Base-by-base conservation (phyloP, 768 basidiomycete genomes). In the Pleurotus ostreatus region DNA sequence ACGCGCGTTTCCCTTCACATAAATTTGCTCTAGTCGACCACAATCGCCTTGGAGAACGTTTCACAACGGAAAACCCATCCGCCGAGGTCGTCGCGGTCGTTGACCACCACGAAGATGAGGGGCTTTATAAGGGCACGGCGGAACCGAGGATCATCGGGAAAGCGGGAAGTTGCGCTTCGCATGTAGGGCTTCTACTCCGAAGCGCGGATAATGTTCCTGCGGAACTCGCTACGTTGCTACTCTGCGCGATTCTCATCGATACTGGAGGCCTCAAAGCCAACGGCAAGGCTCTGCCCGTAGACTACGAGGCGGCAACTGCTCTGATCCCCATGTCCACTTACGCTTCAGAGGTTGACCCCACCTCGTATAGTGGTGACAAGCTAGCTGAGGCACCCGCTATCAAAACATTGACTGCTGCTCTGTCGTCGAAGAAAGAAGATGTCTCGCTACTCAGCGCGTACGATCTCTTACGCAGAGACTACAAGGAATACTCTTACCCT, bases 51-150 rank as follows among this genome's bases (percentile, higher is more conserved):
- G 71, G 68, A 23, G 62, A 72, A 1, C 63, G 64, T 38, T 88
- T 82, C 65, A 60, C 70, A 2, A 39, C 58, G 2, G 66, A 71
- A 40, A 77, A 75, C 59, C 69, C 75, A 0, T 65, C 68, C 37
- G 71, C 75, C 0, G 69, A 71, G n/a, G 92, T 98, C 8, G 75
- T 81, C 0, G 86, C 88, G 2, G 76, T 98, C 53, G 73, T 98
- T 23, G 97, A 99, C 68, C 96, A 99, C 65, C 94, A 98, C 65
- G 84, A 78, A 13, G 96, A 99, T 68, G 95, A 98, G 64, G 76
- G 78, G 0, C 68, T 77, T 1, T 81, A 97, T 68, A 69, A 67
- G 4, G 77, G 81, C 53, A 80, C 74, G 1, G 84, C 84, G 0
- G 69, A 78, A n/a, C 88, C 89, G 2, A 82, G 95, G 18, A 70